Conservation (phyloP, 306 rosid genomes). For the Medicago lupulina region DNA sequence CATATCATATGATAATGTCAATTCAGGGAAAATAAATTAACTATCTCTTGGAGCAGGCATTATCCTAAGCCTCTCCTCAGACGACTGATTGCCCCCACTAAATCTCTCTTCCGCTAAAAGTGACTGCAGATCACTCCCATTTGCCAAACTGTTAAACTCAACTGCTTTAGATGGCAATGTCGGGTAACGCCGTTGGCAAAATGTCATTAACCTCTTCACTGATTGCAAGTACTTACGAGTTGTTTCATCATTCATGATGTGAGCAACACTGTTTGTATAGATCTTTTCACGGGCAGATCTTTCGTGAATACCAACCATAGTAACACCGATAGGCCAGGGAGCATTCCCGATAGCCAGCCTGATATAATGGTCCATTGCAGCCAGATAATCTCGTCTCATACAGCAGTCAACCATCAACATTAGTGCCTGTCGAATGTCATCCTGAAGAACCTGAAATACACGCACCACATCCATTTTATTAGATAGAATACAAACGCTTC, state of each 20-base stretch:
- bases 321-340: constrained; percentile 99
- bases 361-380: constrained; percentile 98
- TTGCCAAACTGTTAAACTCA: constrained; percentile 97
- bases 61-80: constrained; percentile 76
- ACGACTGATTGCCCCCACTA: constrained; percentile 53
- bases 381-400: constrained; percentile 92
- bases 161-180: constrained; percentile 98
- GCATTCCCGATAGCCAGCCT: constrained; percentile 97
- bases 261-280: constrained; percentile 98
- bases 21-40: constrained; percentile 39
- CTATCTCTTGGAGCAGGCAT: constrained; percentile 76
- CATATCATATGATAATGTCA: constrained; percentile 19
- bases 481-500: background rate
- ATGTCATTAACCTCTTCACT: constrained; percentile 90
- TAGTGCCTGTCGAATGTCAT: constrained; percentile 87
- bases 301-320: constrained; percentile 99
- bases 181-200: constrained; percentile 95
- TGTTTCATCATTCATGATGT: constrained; percentile 96
- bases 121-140: constrained; percentile 97
- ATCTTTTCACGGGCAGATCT: constrained; percentile 99
- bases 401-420: constrained; percentile 87
- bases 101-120: constrained; percentile 83
- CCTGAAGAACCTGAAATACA: constrained; percentile 76
- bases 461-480: background rate
- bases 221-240: constrained; percentile 96